Base-by-base conservation (phyloP, 495 filamentous ascomycete genomes). In the Tuber umbilicatum region DNA sequence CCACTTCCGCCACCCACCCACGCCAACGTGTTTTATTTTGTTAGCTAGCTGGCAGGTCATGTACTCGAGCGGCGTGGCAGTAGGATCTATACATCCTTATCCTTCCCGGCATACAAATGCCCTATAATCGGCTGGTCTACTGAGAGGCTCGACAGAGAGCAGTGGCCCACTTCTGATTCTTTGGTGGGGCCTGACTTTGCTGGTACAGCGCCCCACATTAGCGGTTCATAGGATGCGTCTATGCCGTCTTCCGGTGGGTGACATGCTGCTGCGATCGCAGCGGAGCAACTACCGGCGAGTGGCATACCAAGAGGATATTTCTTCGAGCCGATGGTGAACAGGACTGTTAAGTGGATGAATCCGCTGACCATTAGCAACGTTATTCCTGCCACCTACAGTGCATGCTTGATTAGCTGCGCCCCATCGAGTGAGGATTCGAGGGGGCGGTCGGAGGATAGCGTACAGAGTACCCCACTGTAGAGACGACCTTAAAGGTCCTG, bases 251-350 rank as follows among this genome's bases (percentile, higher is more conserved):
- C 55, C 19, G 55, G 55, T 55, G 73, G 69, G 60, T 78, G 76
- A 47, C 69, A 76, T 19, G 76, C 76, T 16, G 76, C 76, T 17
- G 69, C 72, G 43, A 78, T 78, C 31, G 73, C 73, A 31, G 43
- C 40, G 12, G 76, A 79, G n/a, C 68, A 78, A 39, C 69, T 73
- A 21, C 35, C 70, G 16, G 55, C 64, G 10, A 74, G 41, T 19
- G 50, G 72, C 55, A 78, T 78, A 14, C 43, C 42, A 55, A 69
- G 40, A 6, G 55, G 55, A 64, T 64, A 64, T 64, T 64, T 64
- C 55, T 64, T 64, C 55, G 31, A 64, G 27, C 55, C 55, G 1
- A 16, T 2, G 27, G 14, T 17, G 55, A 35, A 64, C 14, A 64
- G 55, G 27, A 64, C 27, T 17, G 35, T 64, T 64, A 64, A 35